These are phyloP conservation scores for Colletotrichum filicis DNA, from an alignment of 2,329 filamentous ascomycete genomes.

Conservation along the genomic window DNA sequence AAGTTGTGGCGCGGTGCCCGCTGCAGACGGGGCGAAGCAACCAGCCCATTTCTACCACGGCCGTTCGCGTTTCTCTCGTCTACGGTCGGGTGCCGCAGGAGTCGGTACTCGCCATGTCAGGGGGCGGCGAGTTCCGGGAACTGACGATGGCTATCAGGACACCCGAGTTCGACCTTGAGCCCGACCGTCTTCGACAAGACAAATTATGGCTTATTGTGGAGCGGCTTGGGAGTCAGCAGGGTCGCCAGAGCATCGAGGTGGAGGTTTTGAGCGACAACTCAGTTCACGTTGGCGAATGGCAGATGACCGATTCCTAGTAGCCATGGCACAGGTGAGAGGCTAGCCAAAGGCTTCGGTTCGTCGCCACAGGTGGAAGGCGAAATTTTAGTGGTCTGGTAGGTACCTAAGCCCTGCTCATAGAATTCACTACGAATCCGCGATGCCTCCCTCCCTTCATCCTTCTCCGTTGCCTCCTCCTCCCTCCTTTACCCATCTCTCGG, in stretches of 20 bases:
- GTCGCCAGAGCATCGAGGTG: constrained; percentile 58
- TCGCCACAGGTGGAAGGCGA: neutral
- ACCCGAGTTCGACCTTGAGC: constrained; percentile 79
- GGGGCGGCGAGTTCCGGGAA: constrained; percentile 81
- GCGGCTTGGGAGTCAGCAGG: constrained; percentile 69
- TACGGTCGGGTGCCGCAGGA: constrained; percentile 77
- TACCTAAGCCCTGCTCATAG: neutral
- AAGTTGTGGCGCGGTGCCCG: constrained; percentile 57
- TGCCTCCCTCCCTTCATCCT: too few species aligned
- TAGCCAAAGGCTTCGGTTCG: neutral
- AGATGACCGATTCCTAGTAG: constrained; percentile 39
- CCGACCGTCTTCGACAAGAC: constrained; percentile 63
- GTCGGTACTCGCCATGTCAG: constrained; percentile 71
- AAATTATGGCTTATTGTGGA: constrained; percentile 87
- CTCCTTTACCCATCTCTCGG: neutral
- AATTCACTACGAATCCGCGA: neutral
- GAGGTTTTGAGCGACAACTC: constrained; percentile 63
- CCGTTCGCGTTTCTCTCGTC: constrained; percentile 77
- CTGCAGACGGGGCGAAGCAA: constrained; percentile 7
- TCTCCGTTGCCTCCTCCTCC: too few species aligned
- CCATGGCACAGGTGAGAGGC: neutral
- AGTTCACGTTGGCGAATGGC: constrained; percentile 56
- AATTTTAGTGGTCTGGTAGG: too few species aligned
- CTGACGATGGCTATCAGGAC: constrained; percentile 73
- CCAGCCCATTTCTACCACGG: constrained; percentile 46